These are phyloP conservation scores for Chiua virens DNA, from an alignment of 768 basidiomycete species.

Conservation along the genomic window DNA sequence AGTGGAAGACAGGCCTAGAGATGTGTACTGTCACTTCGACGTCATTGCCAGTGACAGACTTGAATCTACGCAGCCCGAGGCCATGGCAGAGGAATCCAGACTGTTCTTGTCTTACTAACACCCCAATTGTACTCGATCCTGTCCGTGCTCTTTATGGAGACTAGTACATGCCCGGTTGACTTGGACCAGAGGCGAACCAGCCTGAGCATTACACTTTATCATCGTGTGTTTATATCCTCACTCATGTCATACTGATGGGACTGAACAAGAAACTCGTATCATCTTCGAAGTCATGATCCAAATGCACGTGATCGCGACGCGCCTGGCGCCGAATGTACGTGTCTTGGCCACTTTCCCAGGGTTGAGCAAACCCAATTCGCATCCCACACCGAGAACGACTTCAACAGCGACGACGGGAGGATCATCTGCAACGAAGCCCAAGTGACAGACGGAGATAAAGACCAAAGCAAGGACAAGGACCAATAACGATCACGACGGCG, in stretches of 20 bases:
- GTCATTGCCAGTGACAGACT: too few relatives aligned
- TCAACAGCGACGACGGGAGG: conserved; percentile 4
- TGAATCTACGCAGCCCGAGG: too few relatives aligned
- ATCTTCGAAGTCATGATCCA: not conserved
- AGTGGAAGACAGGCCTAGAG: too few relatives aligned
- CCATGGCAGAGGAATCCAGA: too few relatives aligned
- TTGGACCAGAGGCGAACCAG: conserved; percentile 5
- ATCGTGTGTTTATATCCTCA: not conserved
- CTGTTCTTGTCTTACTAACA: too few relatives aligned
- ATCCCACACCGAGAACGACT: not conserved
- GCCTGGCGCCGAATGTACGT: conserved; percentile 15
- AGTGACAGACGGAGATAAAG: not conserved
- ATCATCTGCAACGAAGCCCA: not conserved
- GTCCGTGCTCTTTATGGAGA: too few relatives aligned
- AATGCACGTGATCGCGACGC: conserved; percentile 32
- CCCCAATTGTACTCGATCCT: too few relatives aligned
- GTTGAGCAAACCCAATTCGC: conserved; percentile 24
- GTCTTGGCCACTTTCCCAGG: conserved; percentile 30
- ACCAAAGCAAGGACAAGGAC: not conserved
- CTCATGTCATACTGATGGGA: conserved; percentile 1
- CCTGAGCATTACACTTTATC: not conserved
- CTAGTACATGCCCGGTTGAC: too few relatives aligned
- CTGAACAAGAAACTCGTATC: not conserved
- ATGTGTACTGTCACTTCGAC: too few relatives aligned
- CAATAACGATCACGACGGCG: not conserved